Evolutionary conservation across 2,329 filamentous ascomycete species (phyloP).

Genomic region (Nectriaceae sp.): DNA sequence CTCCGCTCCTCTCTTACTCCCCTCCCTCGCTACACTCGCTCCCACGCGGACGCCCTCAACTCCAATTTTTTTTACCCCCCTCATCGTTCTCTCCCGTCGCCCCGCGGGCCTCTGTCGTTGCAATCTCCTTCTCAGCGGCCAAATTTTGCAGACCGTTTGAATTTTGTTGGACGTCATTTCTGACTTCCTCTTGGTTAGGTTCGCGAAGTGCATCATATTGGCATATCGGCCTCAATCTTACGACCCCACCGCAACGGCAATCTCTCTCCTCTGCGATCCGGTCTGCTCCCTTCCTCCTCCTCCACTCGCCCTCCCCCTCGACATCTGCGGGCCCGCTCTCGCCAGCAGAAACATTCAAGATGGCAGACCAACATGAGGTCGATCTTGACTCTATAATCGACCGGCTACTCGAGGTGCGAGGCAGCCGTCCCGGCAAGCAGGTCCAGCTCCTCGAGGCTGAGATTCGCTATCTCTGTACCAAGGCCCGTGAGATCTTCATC

Average conservation of each 20-base stretch:
- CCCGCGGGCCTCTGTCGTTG: slow-evolving; percentile 8
- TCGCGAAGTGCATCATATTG: slow-evolving; percentile 37
- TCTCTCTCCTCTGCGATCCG: slow-evolving; percentile 31
- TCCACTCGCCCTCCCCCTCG: slow-evolving; percentile 28
- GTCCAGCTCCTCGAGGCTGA: slow-evolving; percentile 95
- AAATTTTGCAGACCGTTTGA: no score
- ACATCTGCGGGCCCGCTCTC: slow-evolving; percentile 42
- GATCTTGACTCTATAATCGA: slow-evolving; percentile 99
- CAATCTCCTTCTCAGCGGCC: neutral
- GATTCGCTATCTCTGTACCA: slow-evolving; percentile 96
- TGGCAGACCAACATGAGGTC: slow-evolving; percentile 78
- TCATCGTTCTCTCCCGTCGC: slow-evolving; percentile 12
- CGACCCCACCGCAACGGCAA: slow-evolving; percentile 31
- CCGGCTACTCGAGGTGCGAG: slow-evolving; percentile 93
- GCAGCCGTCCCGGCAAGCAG: slow-evolving; percentile 97
- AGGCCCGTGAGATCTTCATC: slow-evolving; percentile 99
- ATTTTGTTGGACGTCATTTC: slow-evolving; percentile 13
- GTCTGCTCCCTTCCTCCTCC: slow-evolving; percentile 24
- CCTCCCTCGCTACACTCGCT: slow-evolving; percentile 1
- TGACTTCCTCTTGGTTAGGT: slow-evolving; percentile 27
- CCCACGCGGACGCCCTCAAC: neutral
- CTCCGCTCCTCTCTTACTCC: neutral
- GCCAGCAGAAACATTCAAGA: slow-evolving; percentile 43
- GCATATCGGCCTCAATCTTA: slow-evolving; percentile 27
- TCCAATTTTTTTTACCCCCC: neutral